Base-by-base conservation (phyloP, 495 filamentous ascomycete genomes). In the Trichoderma orchidacearum region DNA sequence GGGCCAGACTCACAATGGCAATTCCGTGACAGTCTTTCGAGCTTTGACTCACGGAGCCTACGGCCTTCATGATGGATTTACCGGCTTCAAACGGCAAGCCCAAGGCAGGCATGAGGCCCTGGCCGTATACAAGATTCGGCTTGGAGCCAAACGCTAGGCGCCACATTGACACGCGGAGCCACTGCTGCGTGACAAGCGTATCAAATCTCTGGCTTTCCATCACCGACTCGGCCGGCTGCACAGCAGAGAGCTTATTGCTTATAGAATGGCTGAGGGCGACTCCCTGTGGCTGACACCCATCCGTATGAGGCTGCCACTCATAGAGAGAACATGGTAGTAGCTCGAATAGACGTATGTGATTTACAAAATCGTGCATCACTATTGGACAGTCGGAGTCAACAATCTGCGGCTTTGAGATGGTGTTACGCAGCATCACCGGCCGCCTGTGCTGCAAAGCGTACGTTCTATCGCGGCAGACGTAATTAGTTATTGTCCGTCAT, bases 361-460 rank as follows among this genome's bases (percentile, higher is more conserved):
- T 30, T n/a, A 53, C 51, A 34, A 53, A 53, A 15, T 34, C 51
- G 51, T 53, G 30, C 28, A 53, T 53, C 9, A 53, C 28, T 2
- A 30, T 53, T 25, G 51, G 51, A 7, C 30, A 34, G 51, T 30
- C 51, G 11, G 51, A 53, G 15, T 30, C 30, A 23, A 53, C 28
- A 23, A 53, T 34, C 6, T 53, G 51, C 8, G 61, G 61, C 7
- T 59, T 57, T 18, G 31, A 34, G 27, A 62, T 62, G 5, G 61
- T 60, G 15, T 56, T 48, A 34, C 57, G 58, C 3, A 62, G 51
- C 9, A 59, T 62, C 15, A 62, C 51, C 8, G 54, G 57, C 11
- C 56, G 48, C 31, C 59, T 48, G 28, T 59, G 54, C 36, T 62
- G 61, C 6, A 62, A 51, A 4, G 61, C 61, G 31, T 62, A 62